Evolutionary conservation across 1,284 basidiomycete species (phyloP), one percentile per base, ranked within the genome.

Genomic region (Cutaneotrichosporon arboriforme): DNA sequence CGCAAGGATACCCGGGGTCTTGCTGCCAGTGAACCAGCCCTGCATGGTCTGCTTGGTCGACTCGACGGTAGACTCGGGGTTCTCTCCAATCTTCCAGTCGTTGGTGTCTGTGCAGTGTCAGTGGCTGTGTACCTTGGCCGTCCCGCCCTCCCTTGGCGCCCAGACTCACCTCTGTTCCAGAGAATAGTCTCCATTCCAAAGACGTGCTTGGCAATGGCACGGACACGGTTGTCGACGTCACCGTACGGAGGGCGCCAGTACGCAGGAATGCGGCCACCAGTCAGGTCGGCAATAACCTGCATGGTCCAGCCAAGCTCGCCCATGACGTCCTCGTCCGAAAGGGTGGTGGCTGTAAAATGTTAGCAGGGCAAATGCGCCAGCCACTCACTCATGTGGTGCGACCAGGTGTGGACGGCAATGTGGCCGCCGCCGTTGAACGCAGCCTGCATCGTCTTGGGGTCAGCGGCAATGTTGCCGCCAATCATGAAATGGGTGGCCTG

Each of bases 281-380:
- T 73, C 17, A 72, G 56, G 58, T 75, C 73, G 36, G 62, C 55
- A 47, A 74, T 73, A 54, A 73, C 70, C 58, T 75, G 69, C 60
- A 71, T 70, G 8, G 76, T 76, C 74, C 73, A 77, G 26, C 77
- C 80, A 39, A 83, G 75, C 66, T 81, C 80, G 50, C 75, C 78
- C 9, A 81, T 70, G 50, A 82, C 77, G 54, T 79, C 66, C 62
- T 80, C 80, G 69, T 83, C 81, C 46, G 78, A 74, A 20, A 79
- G 67, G 4, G 77, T 78, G 37, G 80, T 31, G 26, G 26, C 26
- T 31, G 26, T n/a, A 31, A 31, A 31, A 31, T 10, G 26, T 31
- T 80, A 50, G 77, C 65, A 68, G 51, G 41, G 41, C 40, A 42
- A 22, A 42, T 42, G 40, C 26, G 26, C 26, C 10, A 10, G 26